Base-by-base conservation (phyloP, 208 protist genomes). In the Trypanosoma brucei region DNA sequence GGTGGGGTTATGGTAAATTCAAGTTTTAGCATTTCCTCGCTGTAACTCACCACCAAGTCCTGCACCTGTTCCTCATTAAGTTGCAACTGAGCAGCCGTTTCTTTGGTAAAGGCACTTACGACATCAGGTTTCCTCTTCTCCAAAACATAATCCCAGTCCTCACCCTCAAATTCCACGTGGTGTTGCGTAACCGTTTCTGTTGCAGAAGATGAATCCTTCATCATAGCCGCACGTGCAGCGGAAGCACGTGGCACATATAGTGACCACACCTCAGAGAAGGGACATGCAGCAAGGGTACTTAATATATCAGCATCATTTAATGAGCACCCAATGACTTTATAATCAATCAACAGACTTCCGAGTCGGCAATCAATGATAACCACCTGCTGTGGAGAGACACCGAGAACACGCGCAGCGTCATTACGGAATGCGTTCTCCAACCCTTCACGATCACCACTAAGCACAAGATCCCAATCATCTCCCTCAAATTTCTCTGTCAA, bases 161-260 rank as follows among this genome's bases (percentile, higher is more conserved):
- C 65, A 14, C 22, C 72, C 54, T 81, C 75, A 42, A 84, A 82
- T 55, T 69, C 73, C 36, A 84, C 71, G 50, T 71, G 74, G 57
- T 82, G 69, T 6, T 39, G 52, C 33, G 62, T 65, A 38, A 57
- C 7, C n/a, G 52, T 39, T 2, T 70, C 46, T 31, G 62, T 62
- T 34, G 44, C 34, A 8, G 59, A 40, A 60, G 73, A 38, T 60
- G 58, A 22, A 22, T 22, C 22, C 22, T 22, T 22, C 22, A 22
- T 22, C 22, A 22, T 22, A 22, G 22, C 22, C 22, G 22, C 22
- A 22, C 22, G 22, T 22, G 22, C 22, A 22, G 22, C 22, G 22
- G 22, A 22, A 22, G 22, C 22, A 22, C 9, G 44, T 14, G 44
- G 44, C 44, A n/a, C 14, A 14, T 48, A 48, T 14, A 48, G 44